A percentile compares a stretch with the other conserved stretches of the same genome.
Conservation (phyloP, 1,284 basidiomycete genomes). For the Grifola frondosa region DNA sequence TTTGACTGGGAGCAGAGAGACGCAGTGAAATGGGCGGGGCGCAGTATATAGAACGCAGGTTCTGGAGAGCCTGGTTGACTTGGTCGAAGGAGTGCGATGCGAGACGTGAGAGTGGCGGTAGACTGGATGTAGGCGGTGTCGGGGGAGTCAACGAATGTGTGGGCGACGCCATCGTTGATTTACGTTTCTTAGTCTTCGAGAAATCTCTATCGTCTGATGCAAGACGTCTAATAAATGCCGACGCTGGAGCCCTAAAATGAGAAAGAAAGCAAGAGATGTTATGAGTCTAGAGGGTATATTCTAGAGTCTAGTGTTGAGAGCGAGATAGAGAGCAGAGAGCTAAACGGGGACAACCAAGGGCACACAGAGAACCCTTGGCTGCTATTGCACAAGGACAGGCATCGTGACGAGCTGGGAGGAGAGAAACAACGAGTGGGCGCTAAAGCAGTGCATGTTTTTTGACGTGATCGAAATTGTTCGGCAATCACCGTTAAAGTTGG, state of each 20-base stretch:
- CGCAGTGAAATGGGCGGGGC: constrained; percentile 21
- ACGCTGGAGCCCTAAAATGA: neutral
- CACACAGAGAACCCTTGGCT: constrained; percentile 26
- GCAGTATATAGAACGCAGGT: constrained; percentile 47
- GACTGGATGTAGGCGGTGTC: constrained; percentile 40
- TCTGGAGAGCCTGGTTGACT: constrained; percentile 38
- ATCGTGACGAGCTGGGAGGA: constrained; percentile 28
- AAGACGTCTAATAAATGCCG: neutral
- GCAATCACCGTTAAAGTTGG: constrained; percentile 21
- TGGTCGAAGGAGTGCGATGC: constrained; percentile 30
- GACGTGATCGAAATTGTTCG: constrained; percentile 15
- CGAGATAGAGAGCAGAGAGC: constrained; percentile 7
- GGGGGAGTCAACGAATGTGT: constrained; percentile 2
- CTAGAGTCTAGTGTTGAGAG: constrained; percentile 25
- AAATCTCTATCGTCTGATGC: constrained; percentile 1
- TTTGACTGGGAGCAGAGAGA: too few relatives aligned
- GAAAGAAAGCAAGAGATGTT: constrained; percentile 5
- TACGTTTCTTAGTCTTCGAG: neutral
- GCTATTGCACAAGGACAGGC: constrained; percentile 37
- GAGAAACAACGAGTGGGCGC: constrained; percentile 7
- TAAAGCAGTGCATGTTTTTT: constrained; percentile 13
- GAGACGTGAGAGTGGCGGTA: constrained; percentile 49
- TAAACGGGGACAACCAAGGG: constrained; percentile 26
- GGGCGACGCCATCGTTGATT: constrained; percentile 14
- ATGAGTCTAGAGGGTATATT: constrained; percentile 28